A percentile compares a stretch with the other conserved stretches of the same genome.
Evolutionary conservation across 2,329 filamentous ascomycete genomes (phyloP).

Genomic region (Aspergillus sp.): DNA sequence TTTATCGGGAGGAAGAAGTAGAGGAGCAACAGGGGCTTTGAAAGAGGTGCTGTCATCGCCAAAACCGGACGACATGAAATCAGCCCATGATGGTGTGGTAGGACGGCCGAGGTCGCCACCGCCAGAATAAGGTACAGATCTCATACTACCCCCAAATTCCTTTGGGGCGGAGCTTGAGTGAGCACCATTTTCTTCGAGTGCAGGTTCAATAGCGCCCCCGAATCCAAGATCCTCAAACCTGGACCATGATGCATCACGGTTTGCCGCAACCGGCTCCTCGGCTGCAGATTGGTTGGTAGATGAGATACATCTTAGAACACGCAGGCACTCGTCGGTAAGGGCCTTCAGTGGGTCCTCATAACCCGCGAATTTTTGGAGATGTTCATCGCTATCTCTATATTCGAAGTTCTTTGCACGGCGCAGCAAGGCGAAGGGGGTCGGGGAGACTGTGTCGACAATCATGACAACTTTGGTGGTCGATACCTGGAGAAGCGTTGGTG

Average conservation of each 20-base stretch:
- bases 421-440: conserved; percentile 87
- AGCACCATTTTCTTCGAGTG: conserved; percentile 60
- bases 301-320: conserved; percentile 86
- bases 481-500: conserved; percentile 72
- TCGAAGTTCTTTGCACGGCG: conserved; percentile 92
- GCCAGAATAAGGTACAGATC: conserved; percentile 66
- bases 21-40: conserved; percentile 58
- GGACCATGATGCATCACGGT: conserved; percentile 89
- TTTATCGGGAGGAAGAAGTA: conserved; percentile 89
- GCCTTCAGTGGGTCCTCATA: conserved; percentile 87
- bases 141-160: conserved; percentile 53
- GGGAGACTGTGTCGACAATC: conserved; percentile 93
- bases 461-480: conserved; percentile 88
- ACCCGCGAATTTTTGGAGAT: conserved; percentile 80
- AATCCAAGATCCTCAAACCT: conserved; percentile 96
- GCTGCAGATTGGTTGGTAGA: conserved; percentile 82
- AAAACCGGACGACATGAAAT: conserved; percentile 94
- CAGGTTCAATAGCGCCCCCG: conserved; percentile 68
- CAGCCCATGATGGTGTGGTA: conserved; percentile 96
- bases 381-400: conserved; percentile 83
- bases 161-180: conserved; percentile 31
- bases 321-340: conserved; percentile 88
- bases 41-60: conserved; percentile 71
- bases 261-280: conserved; percentile 69
- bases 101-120: conserved; percentile 71